A percentile compares a stretch with the other conserved stretches of the same genome.
These are phyloP conservation scores for Cucurbita moschata DNA, from an alignment of 306 rosid genomes.

Conservation along the genomic window DNA sequence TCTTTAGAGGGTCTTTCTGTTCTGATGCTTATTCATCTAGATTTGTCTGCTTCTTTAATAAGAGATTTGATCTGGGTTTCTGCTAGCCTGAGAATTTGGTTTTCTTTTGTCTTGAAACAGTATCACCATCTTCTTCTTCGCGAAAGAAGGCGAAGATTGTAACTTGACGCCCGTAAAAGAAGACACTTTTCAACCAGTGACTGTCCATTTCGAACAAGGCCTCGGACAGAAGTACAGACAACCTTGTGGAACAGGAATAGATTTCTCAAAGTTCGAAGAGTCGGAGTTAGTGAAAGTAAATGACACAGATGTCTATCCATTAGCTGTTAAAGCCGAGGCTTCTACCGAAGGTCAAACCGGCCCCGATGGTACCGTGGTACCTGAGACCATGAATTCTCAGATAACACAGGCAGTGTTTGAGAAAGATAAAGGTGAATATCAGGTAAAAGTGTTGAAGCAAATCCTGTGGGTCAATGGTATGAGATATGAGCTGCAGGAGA, in stretches of 20 bases:
- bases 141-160: constrained; percentile 80
- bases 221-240: constrained; percentile 94
- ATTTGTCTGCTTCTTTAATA: neutral
- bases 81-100: constrained; percentile 1
- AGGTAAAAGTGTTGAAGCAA: constrained; percentile 69
- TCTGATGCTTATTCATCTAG: neutral
- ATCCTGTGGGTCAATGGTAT: constrained; percentile 74
- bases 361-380: constrained; percentile 31
- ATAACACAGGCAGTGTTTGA: constrained; percentile 83
- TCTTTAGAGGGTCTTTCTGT: neutral
- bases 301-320: constrained; percentile 51
- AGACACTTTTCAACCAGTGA: constrained; percentile 43
- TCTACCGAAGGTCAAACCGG: constrained; percentile 28
- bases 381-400: constrained; percentile 50
- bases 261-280: constrained; percentile 53
- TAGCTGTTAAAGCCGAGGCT: constrained; percentile 84
- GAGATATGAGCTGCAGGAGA: constrained; percentile 94
- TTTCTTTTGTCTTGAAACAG: constrained; percentile 39
- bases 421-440: constrained; percentile 79
- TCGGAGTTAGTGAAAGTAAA: constrained; percentile 47
- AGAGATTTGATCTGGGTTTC: neutral
- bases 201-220: constrained; percentile 61
- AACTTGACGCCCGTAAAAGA: constrained; percentile 53
- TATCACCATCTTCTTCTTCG: constrained; percentile 68
- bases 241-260: constrained; percentile 63